A percentile compares a stretch with the other conserved stretches of the same genome.
Conservation (phyloP, 1,284 basidiomycete species). For the Blastosporella zonata region DNA sequence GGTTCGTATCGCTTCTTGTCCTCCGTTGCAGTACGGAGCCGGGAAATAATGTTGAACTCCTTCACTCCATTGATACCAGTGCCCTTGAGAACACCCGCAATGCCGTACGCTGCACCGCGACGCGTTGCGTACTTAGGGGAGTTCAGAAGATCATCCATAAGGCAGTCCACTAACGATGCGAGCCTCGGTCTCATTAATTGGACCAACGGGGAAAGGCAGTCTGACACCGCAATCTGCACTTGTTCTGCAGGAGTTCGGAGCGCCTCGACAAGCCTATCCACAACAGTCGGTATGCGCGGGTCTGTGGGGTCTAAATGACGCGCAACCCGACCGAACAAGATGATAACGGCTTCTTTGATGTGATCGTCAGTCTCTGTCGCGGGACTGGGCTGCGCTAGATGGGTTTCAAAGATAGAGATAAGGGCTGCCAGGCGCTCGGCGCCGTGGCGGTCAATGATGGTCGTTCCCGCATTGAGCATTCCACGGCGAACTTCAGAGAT, state of each 20-base stretch:
- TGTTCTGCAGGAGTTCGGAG: conserved; percentile 95
- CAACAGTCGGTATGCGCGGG: conserved; percentile 76
- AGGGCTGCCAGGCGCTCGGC: conserved; percentile 70
- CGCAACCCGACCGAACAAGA: conserved; percentile 92
- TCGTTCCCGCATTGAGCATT: conserved; percentile 85
- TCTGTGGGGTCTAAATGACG: conserved; percentile 83
- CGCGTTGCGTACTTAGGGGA: conserved; percentile 88
- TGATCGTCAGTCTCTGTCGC: conserved; percentile 78
- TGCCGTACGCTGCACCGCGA: conserved; percentile 93
- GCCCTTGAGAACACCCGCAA: conserved; percentile 92
- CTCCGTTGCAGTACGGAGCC: conserved; percentile 76
- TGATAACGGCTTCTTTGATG: conserved; percentile 94
- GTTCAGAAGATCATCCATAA: conserved; percentile 76
- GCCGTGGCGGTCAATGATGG: conserved; percentile 85
- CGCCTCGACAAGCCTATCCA: conserved; percentile 88
- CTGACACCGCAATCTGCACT: conserved; percentile 95
- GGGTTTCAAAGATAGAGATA: conserved; percentile 83
- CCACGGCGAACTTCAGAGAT: conserved; percentile 78
- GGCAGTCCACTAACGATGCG: conserved; percentile 69
- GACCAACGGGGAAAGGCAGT: conserved; percentile 89
- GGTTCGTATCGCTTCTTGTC: conserved; percentile 89
- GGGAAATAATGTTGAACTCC: conserved; percentile 77
- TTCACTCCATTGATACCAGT: conserved; percentile 85
- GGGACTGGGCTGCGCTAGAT: conserved; percentile 63
- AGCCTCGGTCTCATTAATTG: conserved; percentile 66